Evolutionary conservation across 1,284 basidiomycete species (phyloP), one percentile per base, ranked within the genome.

Genomic region (Calocybe gambosa): DNA sequence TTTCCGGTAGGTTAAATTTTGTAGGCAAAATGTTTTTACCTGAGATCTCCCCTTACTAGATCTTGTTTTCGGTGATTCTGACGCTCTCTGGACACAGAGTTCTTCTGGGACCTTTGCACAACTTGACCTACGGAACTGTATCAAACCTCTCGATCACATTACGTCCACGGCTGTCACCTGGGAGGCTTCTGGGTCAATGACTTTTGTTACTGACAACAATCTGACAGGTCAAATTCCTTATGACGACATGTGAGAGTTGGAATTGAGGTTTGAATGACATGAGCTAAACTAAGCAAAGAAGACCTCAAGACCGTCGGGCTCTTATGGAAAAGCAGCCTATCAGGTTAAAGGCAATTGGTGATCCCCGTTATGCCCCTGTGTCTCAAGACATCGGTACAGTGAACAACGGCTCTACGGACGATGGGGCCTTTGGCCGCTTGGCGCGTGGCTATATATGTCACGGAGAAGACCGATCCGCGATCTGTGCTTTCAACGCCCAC

Each of bases 51-150:
- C n/a, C 15, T 40, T 49, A 38, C 20, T 45, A 82, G 89, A 89
- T 53, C 69, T 87, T 13, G 70, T 70, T 18, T 93, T 91, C 62
- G 71, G 75, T 0, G 84, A 86, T 58, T 75, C 84, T 0, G 77
- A 89, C 60, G 73, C 80, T 1, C 62, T 93, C n/a, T 88, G 86
- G 74, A 75, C 84, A 0, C 78, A 84, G 46, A 87, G 90, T 61
- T 74, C 77, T 8, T 89, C 83, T 39, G 91, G 91, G 13, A 75
- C 79, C 0, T 88, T 93, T 60, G 80, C 85, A 1, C 89, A 93
- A 61, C 68, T 90, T 36, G 89, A 93, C 58, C 60, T 92, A 25
- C 71, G 85, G 12, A 70, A 80, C 42, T 72, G 73, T 12, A 68
- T 72, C 42, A 77, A 71, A 39, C 81, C 89, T 0, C 65, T 93